A percentile compares a stretch with the other conserved stretches of the same genome.
Evolutionary conservation across 495 filamentous ascomycete genomes (phyloP).

Genomic region (Collariella sp.): DNA sequence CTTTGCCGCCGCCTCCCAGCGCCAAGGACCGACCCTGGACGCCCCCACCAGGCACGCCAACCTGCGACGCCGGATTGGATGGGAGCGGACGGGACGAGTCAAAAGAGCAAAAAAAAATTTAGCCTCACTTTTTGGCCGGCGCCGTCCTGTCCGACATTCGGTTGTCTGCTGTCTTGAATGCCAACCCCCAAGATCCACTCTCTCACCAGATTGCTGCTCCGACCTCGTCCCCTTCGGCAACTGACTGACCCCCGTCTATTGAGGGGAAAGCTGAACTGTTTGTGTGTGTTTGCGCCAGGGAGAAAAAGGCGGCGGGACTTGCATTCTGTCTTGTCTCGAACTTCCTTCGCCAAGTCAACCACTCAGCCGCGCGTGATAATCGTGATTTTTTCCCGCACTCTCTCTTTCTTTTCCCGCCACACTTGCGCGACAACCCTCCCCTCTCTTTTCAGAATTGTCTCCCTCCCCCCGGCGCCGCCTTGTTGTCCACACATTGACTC

Average conservation of each 20-base stretch:
- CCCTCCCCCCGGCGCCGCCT: neutral
- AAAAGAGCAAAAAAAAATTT: constrained; percentile 13
- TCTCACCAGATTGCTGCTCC: constrained; percentile 3
- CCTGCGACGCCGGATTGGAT: constrained; percentile 16
- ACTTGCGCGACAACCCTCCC: neutral
- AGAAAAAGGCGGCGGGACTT: neutral
- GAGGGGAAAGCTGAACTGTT: constrained; percentile 1
- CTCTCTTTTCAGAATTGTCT: neutral
- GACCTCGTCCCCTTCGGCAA: neutral
- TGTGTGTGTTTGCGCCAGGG: neutral
- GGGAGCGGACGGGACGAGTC: neutral
- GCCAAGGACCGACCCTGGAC: neutral
- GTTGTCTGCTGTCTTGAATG: neutral
- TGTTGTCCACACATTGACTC: constrained; percentile 8
- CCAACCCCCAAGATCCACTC: constrained; percentile 9
- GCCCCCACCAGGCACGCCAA: constrained; percentile 4
- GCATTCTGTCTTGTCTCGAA: neutral
- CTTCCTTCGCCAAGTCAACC: neutral
- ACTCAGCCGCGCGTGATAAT: neutral
- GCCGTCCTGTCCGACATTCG: neutral
- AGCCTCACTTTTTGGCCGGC: neutral
- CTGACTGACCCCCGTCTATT: neutral
- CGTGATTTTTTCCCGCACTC: neutral
- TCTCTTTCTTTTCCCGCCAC: neutral
- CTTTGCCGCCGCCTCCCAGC: constrained; percentile 8